Percentiles rank a stretch among this genome's conserved stretches.
These are phyloP conservation scores for Cylindrotheca closterium DNA, from an alignment of 108 stramenopile species.

Conservation along the genomic window DNA sequence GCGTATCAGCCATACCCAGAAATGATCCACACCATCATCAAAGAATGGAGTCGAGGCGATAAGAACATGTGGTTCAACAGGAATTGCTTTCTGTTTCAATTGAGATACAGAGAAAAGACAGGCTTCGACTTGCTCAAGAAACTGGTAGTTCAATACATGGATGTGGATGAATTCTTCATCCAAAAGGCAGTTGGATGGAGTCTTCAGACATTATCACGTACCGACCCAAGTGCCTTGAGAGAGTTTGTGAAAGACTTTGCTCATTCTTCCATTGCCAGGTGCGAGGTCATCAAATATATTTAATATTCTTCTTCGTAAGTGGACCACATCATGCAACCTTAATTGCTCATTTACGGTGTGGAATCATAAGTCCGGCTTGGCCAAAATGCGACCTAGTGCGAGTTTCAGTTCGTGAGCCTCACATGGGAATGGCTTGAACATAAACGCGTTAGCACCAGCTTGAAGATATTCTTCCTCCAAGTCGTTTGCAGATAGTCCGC, in stretches of 20 bases:
- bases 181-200: slow-evolving; percentile 29
- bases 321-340: too few species aligned
- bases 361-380: too few species aligned
- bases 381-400: neutral
- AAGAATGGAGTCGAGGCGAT: neutral
- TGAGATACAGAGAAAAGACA: slow-evolving; percentile 13
- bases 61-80: slow-evolving; percentile 18
- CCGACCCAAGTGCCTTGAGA: slow-evolving; percentile 10
- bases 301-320: too few species aligned
- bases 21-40: slow-evolving; percentile 11
- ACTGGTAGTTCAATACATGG: neutral
- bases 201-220: slow-evolving; percentile 9
- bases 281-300: neutral
- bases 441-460: slow-evolving; percentile 29
- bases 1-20: neutral
- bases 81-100: slow-evolving; percentile 12
- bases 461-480: slow-evolving; percentile 15
- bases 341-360: too few species aligned
- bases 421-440: slow-evolving; percentile 32
- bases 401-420: slow-evolving; percentile 8
- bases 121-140: slow-evolving; percentile 6
- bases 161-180: slow-evolving; percentile 26
- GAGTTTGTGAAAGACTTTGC: neutral
- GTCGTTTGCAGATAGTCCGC: slow-evolving; percentile 35
- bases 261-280: neutral